phyloP scores from a whole-genome alignment of 345 rosid genomes.

The Ceriops tagal region DNA sequence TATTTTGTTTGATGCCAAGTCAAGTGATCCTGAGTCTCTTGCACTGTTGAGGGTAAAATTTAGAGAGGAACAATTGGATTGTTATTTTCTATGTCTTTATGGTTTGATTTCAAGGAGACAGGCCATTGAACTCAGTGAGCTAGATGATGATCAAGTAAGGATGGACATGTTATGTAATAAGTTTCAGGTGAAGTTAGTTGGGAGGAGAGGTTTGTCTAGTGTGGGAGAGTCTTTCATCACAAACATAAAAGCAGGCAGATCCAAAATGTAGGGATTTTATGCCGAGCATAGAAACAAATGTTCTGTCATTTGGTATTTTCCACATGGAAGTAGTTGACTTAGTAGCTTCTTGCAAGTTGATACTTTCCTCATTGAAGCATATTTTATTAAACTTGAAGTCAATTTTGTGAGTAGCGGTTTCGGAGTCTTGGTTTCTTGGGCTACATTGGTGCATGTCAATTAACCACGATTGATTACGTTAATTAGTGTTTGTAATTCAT shows the following conservation, averaged over 20 bases:
- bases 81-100: conserved; percentile 36
- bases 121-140: conserved; percentile 45
- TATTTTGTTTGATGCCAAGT: conserved; percentile 52
- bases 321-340: background rate
- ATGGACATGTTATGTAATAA: conserved; percentile 33
- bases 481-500: no score
- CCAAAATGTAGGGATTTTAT: conserved; percentile 15
- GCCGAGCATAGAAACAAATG: background rate
- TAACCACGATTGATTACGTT: no score
- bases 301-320: background rate
- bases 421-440: background rate
- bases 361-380: background rate
- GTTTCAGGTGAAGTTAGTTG: conserved; percentile 40
- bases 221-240: conserved; percentile 52
- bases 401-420: background rate
- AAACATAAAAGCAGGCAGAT: conserved; percentile 46
- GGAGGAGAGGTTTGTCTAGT: conserved; percentile 43
- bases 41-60: conserved; percentile 50
- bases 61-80: conserved; percentile 28
- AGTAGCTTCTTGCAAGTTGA: background rate
- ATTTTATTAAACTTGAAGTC: background rate
- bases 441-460: background rate
- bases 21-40: conserved; percentile 42
- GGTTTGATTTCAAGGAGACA: conserved; percentile 53
- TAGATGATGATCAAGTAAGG: conserved; percentile 48